Base-by-base conservation (phyloP, 129 eudicot species). In the Oenanthe sinensis region DNA sequence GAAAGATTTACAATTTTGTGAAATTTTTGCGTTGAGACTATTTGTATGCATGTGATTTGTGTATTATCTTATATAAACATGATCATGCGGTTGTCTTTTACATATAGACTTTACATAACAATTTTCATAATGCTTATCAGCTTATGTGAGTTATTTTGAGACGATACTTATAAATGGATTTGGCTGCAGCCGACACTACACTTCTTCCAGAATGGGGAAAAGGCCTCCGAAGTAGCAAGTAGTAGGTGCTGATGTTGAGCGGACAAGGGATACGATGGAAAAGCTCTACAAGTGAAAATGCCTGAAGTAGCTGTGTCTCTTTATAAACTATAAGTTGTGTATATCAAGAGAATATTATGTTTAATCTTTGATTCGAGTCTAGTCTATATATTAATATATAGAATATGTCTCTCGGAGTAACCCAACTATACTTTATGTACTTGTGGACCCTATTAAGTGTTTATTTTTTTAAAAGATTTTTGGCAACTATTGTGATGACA, bases 151-250 rank as follows among this genome's bases (percentile, higher is more conserved):
- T 30, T 30, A 30, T 24, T 52, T 67, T 33, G 43, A 30, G 8
- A 12, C 16, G 14, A 17, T 52, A 17, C 30, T 46, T 58, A 58
- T 1, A 39, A 39, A 14, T 67, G 42, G 43, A 17, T 36, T 50
- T 47, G 30, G 48, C 43, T 87, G 85, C 88, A 93, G 98, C 98
- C 98, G 70, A 93, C 94, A 60, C 77, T 93, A 28, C 89, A 93
- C 82, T 88, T 93, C 85, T 93, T 87, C 84, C 84, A 85, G 76
- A 82, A 86, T 54, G 98, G 98, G 24, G 89, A 89, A 77, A 93
- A 89, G 85, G 94, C 89, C 36, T 78, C 87, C 0, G 94, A 89
- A 85, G 85, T 93, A 33, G 81, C 90, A 89, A 85, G 85, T 93
- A 33, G 81, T 93, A 42, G 96, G 98, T 72, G 96, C 98, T 22